A percentile compares a stretch with the other conserved stretches of the same genome.
Conservation (phyloP, 495 filamentous ascomycete genomes). For the Penicilliopsis zonata region DNA sequence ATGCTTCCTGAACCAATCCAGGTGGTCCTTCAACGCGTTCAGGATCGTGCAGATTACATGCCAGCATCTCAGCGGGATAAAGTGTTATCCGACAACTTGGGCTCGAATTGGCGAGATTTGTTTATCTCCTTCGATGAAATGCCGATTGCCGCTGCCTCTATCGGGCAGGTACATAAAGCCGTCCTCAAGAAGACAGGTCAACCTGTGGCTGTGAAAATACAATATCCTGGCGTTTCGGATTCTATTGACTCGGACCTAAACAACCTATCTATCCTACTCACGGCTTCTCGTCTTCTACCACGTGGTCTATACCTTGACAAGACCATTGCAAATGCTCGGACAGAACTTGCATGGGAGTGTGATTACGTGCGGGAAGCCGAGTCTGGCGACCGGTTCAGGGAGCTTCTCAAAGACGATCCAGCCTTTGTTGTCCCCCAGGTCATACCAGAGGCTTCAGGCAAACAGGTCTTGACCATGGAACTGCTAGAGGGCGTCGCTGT, state of each 20-base stretch:
- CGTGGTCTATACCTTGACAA: constrained; percentile 91
- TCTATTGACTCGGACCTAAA: constrained; percentile 93
- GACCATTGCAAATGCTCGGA: constrained; percentile 93
- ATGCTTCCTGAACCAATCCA: constrained; percentile 80
- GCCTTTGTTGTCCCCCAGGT: constrained; percentile 72
- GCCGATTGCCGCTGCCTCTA: constrained; percentile 93
- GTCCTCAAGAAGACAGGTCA: constrained; percentile 61
- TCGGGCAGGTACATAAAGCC: constrained; percentile 90
- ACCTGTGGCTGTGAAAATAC: constrained; percentile 85
- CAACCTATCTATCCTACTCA: constrained; percentile 82
- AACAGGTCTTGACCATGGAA: constrained; percentile 86
- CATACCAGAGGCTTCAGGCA: constrained; percentile 67
- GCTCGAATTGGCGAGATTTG: constrained; percentile 72
- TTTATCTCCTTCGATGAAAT: constrained; percentile 79
- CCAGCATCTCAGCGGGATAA: constrained; percentile 80
- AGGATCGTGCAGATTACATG: constrained; percentile 98
- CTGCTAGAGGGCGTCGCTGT: constrained; percentile 81
- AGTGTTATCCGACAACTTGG: constrained; percentile 68
- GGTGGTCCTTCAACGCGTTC: constrained; percentile 81
- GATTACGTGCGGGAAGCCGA: constrained; percentile 85
- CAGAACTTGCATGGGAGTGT: constrained; percentile 91
- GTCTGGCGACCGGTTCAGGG: constrained; percentile 59
- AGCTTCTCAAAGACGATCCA: constrained; percentile 58
- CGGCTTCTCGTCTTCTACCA: constrained; percentile 77
- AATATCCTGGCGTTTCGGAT: constrained; percentile 93